A percentile compares a stretch with the other conserved stretches of the same genome.
These are phyloP conservation scores for Yarrowia deformans DNA, from an alignment of 805 yeast species.

Conservation along the genomic window DNA sequence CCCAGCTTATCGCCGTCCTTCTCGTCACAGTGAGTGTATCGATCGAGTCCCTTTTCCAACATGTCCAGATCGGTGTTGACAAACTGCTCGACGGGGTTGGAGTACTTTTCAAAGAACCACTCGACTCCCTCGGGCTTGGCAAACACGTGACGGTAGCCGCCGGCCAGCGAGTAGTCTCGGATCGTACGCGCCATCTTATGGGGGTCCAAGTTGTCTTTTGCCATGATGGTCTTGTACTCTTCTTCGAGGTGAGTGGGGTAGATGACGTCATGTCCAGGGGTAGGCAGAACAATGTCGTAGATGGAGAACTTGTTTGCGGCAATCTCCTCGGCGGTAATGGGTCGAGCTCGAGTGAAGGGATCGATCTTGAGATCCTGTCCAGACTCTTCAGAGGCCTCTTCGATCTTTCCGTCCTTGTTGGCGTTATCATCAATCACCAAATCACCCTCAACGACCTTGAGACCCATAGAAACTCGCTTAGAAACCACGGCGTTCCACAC, in stretches of 20 bases:
- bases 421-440: slow-evolving; percentile 60
- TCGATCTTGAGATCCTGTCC: slow-evolving; percentile 74
- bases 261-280: slow-evolving; percentile 92
- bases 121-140: slow-evolving; percentile 70
- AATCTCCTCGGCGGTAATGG: slow-evolving; percentile 77
- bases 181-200: slow-evolving; percentile 82
- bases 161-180: slow-evolving; percentile 89
- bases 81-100: slow-evolving; percentile 69
- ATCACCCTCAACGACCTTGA: slow-evolving; percentile 78
- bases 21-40: slow-evolving; percentile 47
- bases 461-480: slow-evolving; percentile 75
- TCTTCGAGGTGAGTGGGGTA: slow-evolving; percentile 69
- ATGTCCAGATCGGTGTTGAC: slow-evolving; percentile 80
- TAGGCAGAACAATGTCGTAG: slow-evolving; percentile 89
- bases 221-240: slow-evolving; percentile 69
- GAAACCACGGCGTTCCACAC: slow-evolving; percentile 92
- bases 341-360: slow-evolving; percentile 69
- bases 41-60: slow-evolving; percentile 49
- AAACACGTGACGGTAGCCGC: slow-evolving; percentile 81
- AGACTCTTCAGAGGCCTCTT: slow-evolving; percentile 47
- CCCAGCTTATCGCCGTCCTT: slow-evolving; percentile 62
- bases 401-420: slow-evolving; percentile 53
- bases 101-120: slow-evolving; percentile 68
- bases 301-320: slow-evolving; percentile 65
- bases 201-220: slow-evolving; percentile 81